Base-by-base conservation (phyloP, 1,139 yeast species). In the Yueomyces sp. region DNA sequence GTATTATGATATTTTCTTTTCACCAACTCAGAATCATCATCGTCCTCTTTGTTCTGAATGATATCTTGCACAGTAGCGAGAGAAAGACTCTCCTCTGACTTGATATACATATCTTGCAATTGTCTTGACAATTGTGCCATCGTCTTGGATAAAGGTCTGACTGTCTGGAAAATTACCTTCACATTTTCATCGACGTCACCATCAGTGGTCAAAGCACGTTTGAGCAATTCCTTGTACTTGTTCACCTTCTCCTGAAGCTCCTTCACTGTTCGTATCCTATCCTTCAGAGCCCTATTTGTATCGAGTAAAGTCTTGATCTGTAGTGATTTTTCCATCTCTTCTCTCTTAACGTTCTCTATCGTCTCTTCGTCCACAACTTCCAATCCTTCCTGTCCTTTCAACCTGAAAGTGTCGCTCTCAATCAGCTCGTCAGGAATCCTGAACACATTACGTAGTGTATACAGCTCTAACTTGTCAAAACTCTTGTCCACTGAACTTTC, bases 391-490 rank as follows among this genome's bases (percentile, higher is more conserved):
- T 89, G 94, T 55, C 86, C 94, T 42, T 70, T 71, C 41, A 87
- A 64, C 41, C 80, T 63, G 42, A 87, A 65, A 71, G 76, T 78
- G 4, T 94, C 94, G 5, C 67, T 75, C 11, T 72, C 71, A 1
- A 82, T 69, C 38, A 85, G 65, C n/a, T 81, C 83, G 3, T 63
- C 64, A 0, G 96, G 95, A 11, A 89, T 66, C 8, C 74, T 73
- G 44, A 89, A 68, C 26, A 89, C 75, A 58, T 89, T 89, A 53
- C 96, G 65, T 42, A 86, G 64, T 4, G 85, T 75, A 59, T 87
- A 89, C 35, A 87, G 66, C 65, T 89, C 97, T 55, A 85, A 80
- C 59, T 81, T 81, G 62, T 89, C 96, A 59, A 86, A 87, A 56
- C 84, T 83, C 53, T 72, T 72, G 62, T 87, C 96, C n/a, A 87